Evolutionary conservation across 495 filamentous ascomycete species (phyloP), one percentile per base, ranked within the genome.

Genomic region (Sphaerosporella brunnea): DNA sequence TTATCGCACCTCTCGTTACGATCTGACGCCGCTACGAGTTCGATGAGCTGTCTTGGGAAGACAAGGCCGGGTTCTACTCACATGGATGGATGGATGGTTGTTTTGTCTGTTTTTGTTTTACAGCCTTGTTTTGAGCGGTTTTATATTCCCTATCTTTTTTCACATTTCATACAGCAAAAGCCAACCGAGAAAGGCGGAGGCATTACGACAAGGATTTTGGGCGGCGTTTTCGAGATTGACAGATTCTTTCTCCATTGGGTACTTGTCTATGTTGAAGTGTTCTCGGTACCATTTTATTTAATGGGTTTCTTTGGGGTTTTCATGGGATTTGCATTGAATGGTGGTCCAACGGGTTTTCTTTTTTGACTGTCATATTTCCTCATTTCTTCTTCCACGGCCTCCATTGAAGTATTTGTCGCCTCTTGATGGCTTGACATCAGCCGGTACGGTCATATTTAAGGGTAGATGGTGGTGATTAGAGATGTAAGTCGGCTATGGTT

Each of bases 271-370:
- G 13, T 32, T 5, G 13, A 32, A 32, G 28, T 32, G 5, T 18
- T 15, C 35, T 37, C 18, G 8, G 4, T 18, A 13, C 28, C 28
- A 32, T 37, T 18, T 37, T 18, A 37, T 37, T 11, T 18, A 4
- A 37, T 4, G 8, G 15, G 8, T 37, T 9, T 37, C 5, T 7
- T 32, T 13, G 5, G 28, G 35, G 5, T 37, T 37, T 9, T 9
- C 16, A 37, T 18, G 35, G 35, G 35, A 4, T 37, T 18, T 37
- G 35, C 35, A 37, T 37, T 37, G 7, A 37, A 37, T 18, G 35
- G n/a, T n/a, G n/a, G 35, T 37, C 16, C 35, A 37, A 37, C 35
- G 35, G 35, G 8, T 37, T 37, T 37, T 18, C 16, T 37, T 37
- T 37, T 4, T 37, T 4, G 5, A 15, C 9, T 32, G 28, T 32